Conservation (phyloP, 129 eudicot species). For the Ambrosia trifida region DNA sequence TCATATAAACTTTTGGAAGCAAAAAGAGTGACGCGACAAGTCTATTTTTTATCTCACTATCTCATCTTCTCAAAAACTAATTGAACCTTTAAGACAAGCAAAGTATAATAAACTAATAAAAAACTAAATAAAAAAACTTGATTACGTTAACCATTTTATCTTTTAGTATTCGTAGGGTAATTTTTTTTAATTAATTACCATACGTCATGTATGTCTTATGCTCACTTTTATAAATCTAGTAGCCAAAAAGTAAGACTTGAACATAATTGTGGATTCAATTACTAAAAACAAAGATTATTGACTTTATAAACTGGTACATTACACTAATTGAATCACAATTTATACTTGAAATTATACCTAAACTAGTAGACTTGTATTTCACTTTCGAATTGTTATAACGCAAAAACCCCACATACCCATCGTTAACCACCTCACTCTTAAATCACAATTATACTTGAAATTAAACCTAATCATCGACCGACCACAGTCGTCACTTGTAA, state of each 20-base stretch:
- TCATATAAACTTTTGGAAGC: conserved; percentile 13
- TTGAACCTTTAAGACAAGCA: conserved; percentile 1
- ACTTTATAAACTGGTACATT: neutral
- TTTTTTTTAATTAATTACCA: neutral
- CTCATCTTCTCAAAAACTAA: conserved; percentile 18
- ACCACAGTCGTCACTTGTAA: too few relatives aligned
- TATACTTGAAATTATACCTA: too few relatives aligned
- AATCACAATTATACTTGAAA: too few relatives aligned
- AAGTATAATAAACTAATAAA: neutral
- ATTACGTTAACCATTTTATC: neutral
- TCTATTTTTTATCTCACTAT: conserved; percentile 8
- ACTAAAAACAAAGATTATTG: neutral
- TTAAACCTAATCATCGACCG: too few relatives aligned
- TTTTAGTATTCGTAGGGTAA: neutral
- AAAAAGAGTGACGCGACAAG: conserved; percentile 29
- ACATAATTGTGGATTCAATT: neutral
- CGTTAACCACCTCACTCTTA: too few relatives aligned
- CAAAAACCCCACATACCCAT: too few relatives aligned
- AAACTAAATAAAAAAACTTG: neutral
- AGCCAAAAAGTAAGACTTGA: neutral
- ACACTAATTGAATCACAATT: neutral
- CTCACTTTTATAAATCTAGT: neutral
- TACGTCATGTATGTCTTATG: neutral
- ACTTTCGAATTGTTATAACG: too few relatives aligned
- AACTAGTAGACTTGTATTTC: too few relatives aligned